Base-by-base conservation (phyloP, 805 yeast species). In the Danielozyma ontarioensis region DNA sequence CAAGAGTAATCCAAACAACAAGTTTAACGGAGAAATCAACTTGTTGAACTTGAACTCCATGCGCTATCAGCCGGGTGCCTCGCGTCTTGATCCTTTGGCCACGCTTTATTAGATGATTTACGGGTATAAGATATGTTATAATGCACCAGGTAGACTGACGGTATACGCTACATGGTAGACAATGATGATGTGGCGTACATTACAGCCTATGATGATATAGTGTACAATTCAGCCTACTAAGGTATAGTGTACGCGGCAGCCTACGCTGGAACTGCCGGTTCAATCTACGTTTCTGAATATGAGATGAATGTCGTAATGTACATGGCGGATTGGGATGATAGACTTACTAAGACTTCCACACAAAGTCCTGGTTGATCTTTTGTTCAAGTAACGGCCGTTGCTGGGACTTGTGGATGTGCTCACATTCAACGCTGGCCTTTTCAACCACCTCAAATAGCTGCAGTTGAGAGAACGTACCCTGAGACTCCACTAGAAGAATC, bases 401-500 rank as follows among this genome's bases (percentile, higher is more conserved):
- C 27, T 78, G 56, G 13, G 49, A 42, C 23, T 44, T 48, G 46
- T 74, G 79, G 8, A 72, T 45, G 16, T 46, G 38, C 15, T 69
- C 67, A 24, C 81, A 70, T 30, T 68, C 66, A 5, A 50, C 41
- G 17, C 74, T 75, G 5, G 80, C 80, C 6, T 34, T 29, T 17
- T 75, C 78, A n/a, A 86, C 57, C 4, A 73, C 69, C 3, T 55
- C 48, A 27, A 76, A 66, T 15, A 87, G 48, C 40, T 77, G 69
- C 1, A 66, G 57, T 44, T 82, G 76, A 2, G 73, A 62, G 46
- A 88, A 87, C 1, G 62, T 57, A 4, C 97, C 97, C 32, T 70
- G 61, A 34, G 90, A 80, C 41, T 88, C 96, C 35, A 78, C 59
- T 33, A 78, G 61, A n/a, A 89, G 55, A 4, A 90, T 51, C 29